These are phyloP conservation scores for Quercus gilva DNA, from an alignment of 306 rosid genomes.

Conservation along the genomic window DNA sequence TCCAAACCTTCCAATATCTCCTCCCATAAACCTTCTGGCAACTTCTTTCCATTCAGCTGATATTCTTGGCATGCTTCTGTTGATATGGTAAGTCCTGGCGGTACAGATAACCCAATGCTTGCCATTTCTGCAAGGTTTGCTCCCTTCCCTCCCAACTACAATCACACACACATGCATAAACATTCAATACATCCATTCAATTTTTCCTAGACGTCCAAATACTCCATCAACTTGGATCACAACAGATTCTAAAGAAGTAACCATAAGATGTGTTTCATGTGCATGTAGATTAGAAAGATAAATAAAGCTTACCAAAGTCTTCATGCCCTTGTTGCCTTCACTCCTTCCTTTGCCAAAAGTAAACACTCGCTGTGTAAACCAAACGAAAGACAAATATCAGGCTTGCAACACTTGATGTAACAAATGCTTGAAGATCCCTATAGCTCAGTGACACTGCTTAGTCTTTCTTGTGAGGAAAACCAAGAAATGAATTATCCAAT, in stretches of 20 bases:
- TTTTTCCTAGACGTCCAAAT: neutral
- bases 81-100: constrained; percentile 94
- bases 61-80: constrained; percentile 98
- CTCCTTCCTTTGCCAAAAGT: constrained; percentile 90
- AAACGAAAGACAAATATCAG: constrained; percentile 16
- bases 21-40: constrained; percentile 74
- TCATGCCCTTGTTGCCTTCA: constrained; percentile 95
- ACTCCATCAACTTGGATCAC: neutral
- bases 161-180: neutral
- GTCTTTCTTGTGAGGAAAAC: no score
- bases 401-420: neutral
- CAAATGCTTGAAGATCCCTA: neutral
- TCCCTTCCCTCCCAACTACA: constrained; percentile 94
- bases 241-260: neutral
- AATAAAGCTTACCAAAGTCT: constrained; percentile 68
- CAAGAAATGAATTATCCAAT: neutral
- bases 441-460: no score
- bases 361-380: constrained; percentile 69
- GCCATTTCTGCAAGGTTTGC: constrained; percentile 99
- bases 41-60: constrained; percentile 57
- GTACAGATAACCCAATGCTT: constrained; percentile 84
- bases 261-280: neutral
- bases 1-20: constrained; percentile 72
- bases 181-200: neutral
- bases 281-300: neutral